Base-by-base conservation (phyloP, 768 basidiomycete species). In the Rhizopogon vesiculosus region DNA sequence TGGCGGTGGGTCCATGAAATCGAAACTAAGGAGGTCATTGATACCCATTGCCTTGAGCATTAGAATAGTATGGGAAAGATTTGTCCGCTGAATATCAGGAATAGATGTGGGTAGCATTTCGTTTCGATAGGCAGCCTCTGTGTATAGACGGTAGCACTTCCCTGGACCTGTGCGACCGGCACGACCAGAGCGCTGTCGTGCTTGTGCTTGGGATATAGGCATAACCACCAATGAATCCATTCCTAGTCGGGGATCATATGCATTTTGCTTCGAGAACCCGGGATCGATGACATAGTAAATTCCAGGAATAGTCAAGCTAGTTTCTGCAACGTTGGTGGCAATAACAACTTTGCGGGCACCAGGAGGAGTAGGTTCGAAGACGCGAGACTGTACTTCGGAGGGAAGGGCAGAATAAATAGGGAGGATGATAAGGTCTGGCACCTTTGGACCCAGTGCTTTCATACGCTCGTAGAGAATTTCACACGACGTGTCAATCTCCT, bases 241-340 rank as follows among this genome's bases (percentile, higher is more conserved):
- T 61, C 95, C 97, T 59, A 98, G 75, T 51, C 92, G 82, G 18
- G 97, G 94, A 67, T 99, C 97, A 68, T 97, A 99, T 1, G 95
- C 96, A 66, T 98, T 98, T 72, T 99, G 97, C 71, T 99, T 99
- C 38, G 93, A 88, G 74, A 99, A 98, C 12, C 97, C 97, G 1
- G 97, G 96, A 67, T 99, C 97, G 59, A 99, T 87, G 62, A 99
- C 96, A 63, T 98, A 99, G 78, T 98, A 98, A 68, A 99, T 97
- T 31, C 95, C 97, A 35, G 94, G 93, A 64, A 98, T 99, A 7
- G 97, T 98, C 68, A 99, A 78, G 74, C 92, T 94, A 10, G 97
- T 98, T 77, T 99, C 97, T 2, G 97, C 97, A 53, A 98, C 95
- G 71, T 98, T 99, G 25, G 97, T 99, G n/a, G 97, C 96, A 62